Percentiles rank a stretch among this genome's conserved stretches.
Evolutionary conservation across 2,329 filamentous ascomycete genomes (phyloP).

Genomic region (Keithomyces neogunnii): DNA sequence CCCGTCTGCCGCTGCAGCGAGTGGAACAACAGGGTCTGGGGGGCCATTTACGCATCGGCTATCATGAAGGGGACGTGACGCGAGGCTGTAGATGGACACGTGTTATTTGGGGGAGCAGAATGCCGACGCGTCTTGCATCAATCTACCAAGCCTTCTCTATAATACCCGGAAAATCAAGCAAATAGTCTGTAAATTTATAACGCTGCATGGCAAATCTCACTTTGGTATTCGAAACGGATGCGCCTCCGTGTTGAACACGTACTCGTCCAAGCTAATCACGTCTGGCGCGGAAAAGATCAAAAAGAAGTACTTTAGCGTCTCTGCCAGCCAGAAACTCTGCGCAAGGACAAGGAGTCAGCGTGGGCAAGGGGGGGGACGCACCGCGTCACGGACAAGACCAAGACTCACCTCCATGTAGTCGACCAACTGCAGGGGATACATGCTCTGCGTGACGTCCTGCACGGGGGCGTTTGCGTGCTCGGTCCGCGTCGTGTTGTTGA

Average conservation of each 20-base stretch:
- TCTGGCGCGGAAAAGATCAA: slow-evolving; percentile 53
- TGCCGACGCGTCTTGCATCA: slow-evolving; percentile 5
- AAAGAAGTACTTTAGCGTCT: slow-evolving; percentile 74
- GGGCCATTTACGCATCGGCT: background rate
- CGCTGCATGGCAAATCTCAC: background rate
- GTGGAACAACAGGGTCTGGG: slow-evolving; percentile 4
- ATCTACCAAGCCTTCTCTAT: too few relatives aligned
- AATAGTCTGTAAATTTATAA: background rate
- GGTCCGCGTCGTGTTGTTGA: slow-evolving; percentile 50
- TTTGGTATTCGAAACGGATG: slow-evolving; percentile 58
- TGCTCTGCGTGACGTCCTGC: slow-evolving; percentile 42
- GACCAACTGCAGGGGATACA: slow-evolving; percentile 38
- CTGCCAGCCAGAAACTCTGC: slow-evolving; percentile 78
- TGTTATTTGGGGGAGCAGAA: too few relatives aligned
- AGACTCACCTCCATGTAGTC: slow-evolving; percentile 51
- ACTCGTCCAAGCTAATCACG: slow-evolving; percentile 35
- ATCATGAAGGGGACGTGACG: slow-evolving; percentile 37
- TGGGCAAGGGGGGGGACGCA: background rate
- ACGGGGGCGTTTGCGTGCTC: slow-evolving; percentile 54
- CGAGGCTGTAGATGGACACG: too few relatives aligned
- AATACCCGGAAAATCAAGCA: background rate
- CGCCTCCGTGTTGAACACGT: slow-evolving; percentile 25
- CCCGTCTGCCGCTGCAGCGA: slow-evolving; percentile 5
- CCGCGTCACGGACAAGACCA: background rate
- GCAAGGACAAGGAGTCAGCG: slow-evolving; percentile 25